Base-by-base conservation (phyloP, 371 early-diverging fungal species). In the Mycotypha africana region DNA sequence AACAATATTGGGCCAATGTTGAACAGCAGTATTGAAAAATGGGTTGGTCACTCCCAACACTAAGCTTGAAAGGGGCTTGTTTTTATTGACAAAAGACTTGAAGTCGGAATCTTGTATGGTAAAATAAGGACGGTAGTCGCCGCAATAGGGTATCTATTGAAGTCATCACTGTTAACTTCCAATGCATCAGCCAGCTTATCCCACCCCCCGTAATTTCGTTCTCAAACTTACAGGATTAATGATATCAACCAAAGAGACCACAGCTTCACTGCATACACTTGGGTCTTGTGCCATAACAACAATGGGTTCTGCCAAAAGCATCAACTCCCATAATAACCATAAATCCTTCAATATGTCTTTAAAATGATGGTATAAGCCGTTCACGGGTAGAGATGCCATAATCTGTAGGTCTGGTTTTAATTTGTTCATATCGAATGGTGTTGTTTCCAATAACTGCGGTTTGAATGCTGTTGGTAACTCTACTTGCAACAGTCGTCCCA, bases 31-130 rank as follows among this genome's bases (percentile, higher is more conserved):
- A 47, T 77, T 74, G 52, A 98, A 95, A 51, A 91, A 90, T 12
- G 94, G 93, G 55, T 98, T 98, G 9, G 98, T 95, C 4, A 93
- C 93, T 15, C 98, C 98, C 12, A 92, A 60, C 4, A 98, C 66
- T 17, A 93, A 72, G 49, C 86, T 91, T 12, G 85, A 81, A n/a
- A 87, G 78, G n/a, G 91, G 85, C 53, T 80, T 65, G 30, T 69
- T 76, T 42, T 85, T 80, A 41, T 70, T 82, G 4, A 84, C 82
- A 51, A 87, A 78, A 14, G 74, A 63, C 49, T 84, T 83, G 50
- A 93, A 88, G 58, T 98, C 98, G 1, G 91, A 70, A 59, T 95
- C 97, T 59, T 95, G 95, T 38, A 98, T 90, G 0, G 98, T 98
- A 49, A 96, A 90, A 51, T 95, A 98, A 20, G 97, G 97, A 19